Evolutionary conservation across 2,329 filamentous ascomycete genomes (phyloP), one percentile per base, ranked within the genome.

Genomic region (Escovopsis weberi): DNA sequence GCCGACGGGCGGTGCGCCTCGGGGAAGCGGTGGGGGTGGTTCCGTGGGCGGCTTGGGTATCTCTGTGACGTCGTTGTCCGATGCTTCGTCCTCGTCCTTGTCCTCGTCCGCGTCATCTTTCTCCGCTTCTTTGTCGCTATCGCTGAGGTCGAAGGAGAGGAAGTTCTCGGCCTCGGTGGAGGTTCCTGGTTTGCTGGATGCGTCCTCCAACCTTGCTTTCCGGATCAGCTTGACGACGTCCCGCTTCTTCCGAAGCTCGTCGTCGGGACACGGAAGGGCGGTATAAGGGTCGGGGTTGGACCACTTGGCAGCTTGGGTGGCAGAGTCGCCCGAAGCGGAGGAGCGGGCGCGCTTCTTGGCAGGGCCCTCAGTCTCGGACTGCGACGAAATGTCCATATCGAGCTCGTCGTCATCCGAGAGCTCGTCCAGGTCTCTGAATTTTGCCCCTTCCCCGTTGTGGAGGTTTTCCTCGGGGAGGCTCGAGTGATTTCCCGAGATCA

Each of bases 271-370:
- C 8, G 89, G 89, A 9, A 94, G 68, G 2, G 78, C 83, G 6
- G 85, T 94, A 61, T 96, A 95, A 0, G 88, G 87, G 58, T 96
- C 89, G 4, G 89, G 88, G 52, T 96, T 96, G 4, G 87, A 94
- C 89, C 89, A 96, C 59, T 83, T 87, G 3, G 87, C 86, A 5
- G 58, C 61, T 12, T 66, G 63, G 43, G 68, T 66, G 19, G 60
- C 55, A n/a, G 63, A 56, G 8, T 58, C 58, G 12, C 53, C 48
- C 4, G 57, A 47, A 2, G 50, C 51, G 9, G 53, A 41, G 4
- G 38, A 60, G 48, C 53, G 56, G 49, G 50, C 53, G 44, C 48
- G 54, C 42, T 65, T 65, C 42, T 59, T 59, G 4, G 63, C 61
- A 3, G 64, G 66, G 1, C 60, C 60, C 10, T 71, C 72, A 0